These are phyloP conservation scores for Dendrobium officinale DNA, from an alignment of 106 monocot species.

Conservation along the genomic window DNA sequence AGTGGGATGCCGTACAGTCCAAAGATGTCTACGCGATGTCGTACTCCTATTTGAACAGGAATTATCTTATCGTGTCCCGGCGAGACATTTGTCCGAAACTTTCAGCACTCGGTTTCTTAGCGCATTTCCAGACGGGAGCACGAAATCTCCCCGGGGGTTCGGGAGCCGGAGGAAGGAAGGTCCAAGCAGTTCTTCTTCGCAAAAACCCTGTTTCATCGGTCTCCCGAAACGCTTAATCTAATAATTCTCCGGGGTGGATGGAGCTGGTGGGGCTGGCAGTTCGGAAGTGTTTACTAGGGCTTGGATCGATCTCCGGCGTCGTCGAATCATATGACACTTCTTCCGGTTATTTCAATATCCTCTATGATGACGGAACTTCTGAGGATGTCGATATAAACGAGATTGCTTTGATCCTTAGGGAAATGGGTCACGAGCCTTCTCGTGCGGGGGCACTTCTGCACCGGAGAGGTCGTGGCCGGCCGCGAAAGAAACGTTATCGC, in stretches of 20 bases:
- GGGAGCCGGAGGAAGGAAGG: neutral
- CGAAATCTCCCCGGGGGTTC: neutral
- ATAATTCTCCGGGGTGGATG: constrained; percentile 14
- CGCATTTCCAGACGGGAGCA: neutral
- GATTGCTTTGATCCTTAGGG: constrained; percentile 36
- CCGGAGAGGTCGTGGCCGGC: constrained; percentile 12
- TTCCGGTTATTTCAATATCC: constrained; percentile 36
- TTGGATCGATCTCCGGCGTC: constrained; percentile 46
- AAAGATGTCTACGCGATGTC: too few relatives aligned
- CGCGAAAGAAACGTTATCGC: constrained; percentile 20
- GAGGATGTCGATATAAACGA: constrained; percentile 47
- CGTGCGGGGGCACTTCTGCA: neutral
- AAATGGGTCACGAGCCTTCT: constrained; percentile 14
- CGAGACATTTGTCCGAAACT: neutral
- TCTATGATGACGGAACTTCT: constrained; percentile 53
- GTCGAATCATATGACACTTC: constrained; percentile 43
- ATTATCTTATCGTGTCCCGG: constrained; percentile 1
- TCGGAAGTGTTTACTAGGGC: constrained; percentile 39
- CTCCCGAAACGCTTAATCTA: neutral
- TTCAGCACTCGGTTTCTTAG: neutral
- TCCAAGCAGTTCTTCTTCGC: neutral
- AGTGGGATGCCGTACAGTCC: too few relatives aligned
- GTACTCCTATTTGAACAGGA: too few relatives aligned
- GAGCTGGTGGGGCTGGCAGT: constrained; percentile 50
- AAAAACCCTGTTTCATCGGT: constrained; percentile 7